Evolutionary conservation across 1,284 basidiomycete genomes (phyloP), one percentile per base, ranked within the genome.

Genomic region (Ganoderma lingzhi): DNA sequence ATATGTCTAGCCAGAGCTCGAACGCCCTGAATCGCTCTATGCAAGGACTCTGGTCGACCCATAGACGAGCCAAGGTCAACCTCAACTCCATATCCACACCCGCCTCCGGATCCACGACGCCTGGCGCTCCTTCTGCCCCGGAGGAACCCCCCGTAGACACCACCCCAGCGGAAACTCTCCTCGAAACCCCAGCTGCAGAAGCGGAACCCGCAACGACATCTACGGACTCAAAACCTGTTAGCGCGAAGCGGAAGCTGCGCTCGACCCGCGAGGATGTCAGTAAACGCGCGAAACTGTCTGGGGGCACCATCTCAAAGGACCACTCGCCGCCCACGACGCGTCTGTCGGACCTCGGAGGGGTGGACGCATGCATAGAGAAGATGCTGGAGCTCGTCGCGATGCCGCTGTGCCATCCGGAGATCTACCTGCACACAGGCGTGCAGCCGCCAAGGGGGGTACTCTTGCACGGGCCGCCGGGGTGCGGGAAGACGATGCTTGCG

Each of bases 321-420:
- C 83, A 93, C 74, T 74, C 85, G 2, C 90, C 93, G 0, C 95
- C 95, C 0, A 78, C 85, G 1, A 88, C 90, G 0, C 87, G 94
- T 2, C 84, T 99, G 15, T 88, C 93, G 2, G 93, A 97, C 77
- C 87, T 99, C 1, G 97, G 97, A 30, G 97, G 97, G 4, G 88
- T 98, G 8, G 90, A 94, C 64, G 77, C 84, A 14, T 96, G 93
- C 72, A 89, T 99, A 42, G 96, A 97, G 78, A 97, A 96, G 81
- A 90, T 99, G 82, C 87, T 99, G 39, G 97, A 99, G 79, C 91
- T 98, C 28, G 96, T 99, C 32, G 96, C 95, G 0, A 93, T 99
- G 88, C 97, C 97, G 0, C 82, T 99, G 3, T 92, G 93, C 67
- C 97, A 99, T 81, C 97, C 97, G 0, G 97, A 99, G 80, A 92